Conservation (phyloP, 345 rosid species). For the Salix viminalis region DNA sequence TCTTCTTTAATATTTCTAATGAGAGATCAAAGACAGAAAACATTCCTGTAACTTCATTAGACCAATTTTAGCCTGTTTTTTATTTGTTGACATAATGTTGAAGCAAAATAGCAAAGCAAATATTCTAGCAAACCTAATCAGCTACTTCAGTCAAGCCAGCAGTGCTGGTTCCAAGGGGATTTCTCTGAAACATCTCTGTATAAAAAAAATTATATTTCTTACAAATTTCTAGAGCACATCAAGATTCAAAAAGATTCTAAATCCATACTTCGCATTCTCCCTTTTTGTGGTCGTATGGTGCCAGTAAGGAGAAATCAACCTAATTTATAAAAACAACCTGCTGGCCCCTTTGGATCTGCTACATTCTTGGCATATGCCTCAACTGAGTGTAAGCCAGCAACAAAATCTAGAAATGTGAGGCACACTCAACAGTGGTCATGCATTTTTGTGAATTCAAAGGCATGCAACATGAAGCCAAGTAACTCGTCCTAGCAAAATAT, state of each 20-base stretch:
- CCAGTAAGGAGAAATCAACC: neutral
- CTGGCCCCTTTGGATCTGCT: neutral
- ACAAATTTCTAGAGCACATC: neutral
- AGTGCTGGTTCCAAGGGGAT: neutral
- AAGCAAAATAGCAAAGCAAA: neutral
- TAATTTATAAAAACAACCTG: neutral
- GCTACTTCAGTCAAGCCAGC: neutral
- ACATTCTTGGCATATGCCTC: neutral
- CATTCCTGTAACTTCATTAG: neutral
- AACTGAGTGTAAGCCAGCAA: neutral
- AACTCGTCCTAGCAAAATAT: neutral
- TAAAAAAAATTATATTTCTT: neutral
- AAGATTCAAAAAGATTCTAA: neutral
- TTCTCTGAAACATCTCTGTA: neutral
- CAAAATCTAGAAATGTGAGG: neutral
- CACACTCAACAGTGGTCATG: neutral
- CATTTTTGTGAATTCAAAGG: neutral
- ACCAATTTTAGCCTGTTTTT: neutral
- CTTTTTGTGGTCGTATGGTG: neutral
- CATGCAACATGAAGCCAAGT: neutral
- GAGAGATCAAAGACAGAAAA: conserved; percentile 3
- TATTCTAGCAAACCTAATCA: neutral
- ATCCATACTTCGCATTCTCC: neutral
- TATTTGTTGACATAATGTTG: neutral
- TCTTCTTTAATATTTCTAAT: neutral